Percentiles rank a stretch among this genome's conserved stretches.
Evolutionary conservation across 495 filamentous ascomycete species (phyloP).

Genomic region (Podospora pseudocomata): DNA sequence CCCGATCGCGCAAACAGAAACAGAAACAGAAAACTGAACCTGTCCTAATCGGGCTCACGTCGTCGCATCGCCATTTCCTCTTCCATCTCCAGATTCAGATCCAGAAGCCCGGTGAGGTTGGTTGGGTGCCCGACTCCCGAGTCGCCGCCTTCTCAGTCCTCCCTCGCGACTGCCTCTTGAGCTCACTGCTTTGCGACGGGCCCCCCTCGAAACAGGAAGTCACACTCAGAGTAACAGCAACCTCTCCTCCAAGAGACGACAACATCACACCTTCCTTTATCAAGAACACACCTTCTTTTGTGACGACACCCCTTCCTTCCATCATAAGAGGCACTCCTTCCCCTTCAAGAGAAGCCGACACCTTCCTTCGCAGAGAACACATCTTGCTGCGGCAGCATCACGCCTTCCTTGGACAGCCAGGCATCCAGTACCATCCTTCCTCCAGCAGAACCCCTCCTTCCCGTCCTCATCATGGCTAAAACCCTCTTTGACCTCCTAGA

Average conservation of each 20-base stretch:
- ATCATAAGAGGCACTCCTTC: not conserved
- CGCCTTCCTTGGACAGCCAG: no score
- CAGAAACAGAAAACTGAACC: not conserved
- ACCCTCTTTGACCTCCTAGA: slow-evolving; percentile 5
- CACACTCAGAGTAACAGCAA: no score
- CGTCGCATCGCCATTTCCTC: not conserved
- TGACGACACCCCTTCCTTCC: not conserved
- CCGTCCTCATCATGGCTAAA: not conserved
- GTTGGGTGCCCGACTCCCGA: not conserved
- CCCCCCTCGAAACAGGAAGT: not conserved
- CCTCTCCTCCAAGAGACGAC: no score
- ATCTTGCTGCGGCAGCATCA: no score
- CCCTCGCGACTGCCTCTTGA: not conserved
- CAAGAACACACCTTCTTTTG: no score
- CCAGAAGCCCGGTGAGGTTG: not conserved
- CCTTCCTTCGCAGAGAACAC: no score
- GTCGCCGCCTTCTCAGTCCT: not conserved
- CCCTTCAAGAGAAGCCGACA: no score
- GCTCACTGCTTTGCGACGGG: not conserved
- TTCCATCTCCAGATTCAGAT: not conserved
- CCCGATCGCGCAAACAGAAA: slow-evolving; percentile 2
- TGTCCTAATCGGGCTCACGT: not conserved
- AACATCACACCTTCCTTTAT: no score
- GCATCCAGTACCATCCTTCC: no score
- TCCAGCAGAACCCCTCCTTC: not conserved